Evolutionary conservation across 768 basidiomycete species (phyloP), one percentile per base, ranked within the genome.

Genomic region (Termitomyces sp.): DNA sequence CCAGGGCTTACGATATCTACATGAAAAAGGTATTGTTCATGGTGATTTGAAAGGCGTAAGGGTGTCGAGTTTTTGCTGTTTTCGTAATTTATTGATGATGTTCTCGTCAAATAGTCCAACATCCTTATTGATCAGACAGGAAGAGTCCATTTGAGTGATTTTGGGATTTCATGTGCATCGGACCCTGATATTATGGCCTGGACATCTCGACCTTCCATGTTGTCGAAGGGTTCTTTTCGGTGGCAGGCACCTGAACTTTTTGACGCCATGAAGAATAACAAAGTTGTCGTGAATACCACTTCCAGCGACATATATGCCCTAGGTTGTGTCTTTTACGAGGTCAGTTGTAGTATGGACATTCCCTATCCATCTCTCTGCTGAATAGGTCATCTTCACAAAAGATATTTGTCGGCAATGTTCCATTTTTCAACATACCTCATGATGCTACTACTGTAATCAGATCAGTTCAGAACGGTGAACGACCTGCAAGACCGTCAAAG

Each of bases 21-120:
- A 59, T n/a, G 15, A 11, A 5, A 53, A 59, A 15, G 16, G 15
- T 9, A 38, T 59, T 2, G 24, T 59, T 2, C 58, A 52, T 18
- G 58, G 58, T 2, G 39, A 59, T 5, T 33, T 59, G 28, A 59
- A 59, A 12, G 18, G 58, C 11, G 58, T 59, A 20, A 49, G 48
- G 11, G 3, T 20, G 3, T n/a, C 2, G 9, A 18, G 13, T n/a
- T 13, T 22, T 48, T 33, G 0, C 3, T 6, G 32, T 7, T 18
- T 20, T n/a, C 6, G n/a, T 8, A n/a, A 12, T 22, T 7, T 16
- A 24, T 18, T 15, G 0, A 32, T 24, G 7, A 3, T 15, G 40
- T 22, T 11, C 2, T 52, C n/a, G 12, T 8, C 9, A 4, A 33
- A 52, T 18, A 59, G 58, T 3, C 58, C 13, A 59, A 59, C 15